Conservation (phyloP, 306 rosid species). For the Calophaca sinica region DNA sequence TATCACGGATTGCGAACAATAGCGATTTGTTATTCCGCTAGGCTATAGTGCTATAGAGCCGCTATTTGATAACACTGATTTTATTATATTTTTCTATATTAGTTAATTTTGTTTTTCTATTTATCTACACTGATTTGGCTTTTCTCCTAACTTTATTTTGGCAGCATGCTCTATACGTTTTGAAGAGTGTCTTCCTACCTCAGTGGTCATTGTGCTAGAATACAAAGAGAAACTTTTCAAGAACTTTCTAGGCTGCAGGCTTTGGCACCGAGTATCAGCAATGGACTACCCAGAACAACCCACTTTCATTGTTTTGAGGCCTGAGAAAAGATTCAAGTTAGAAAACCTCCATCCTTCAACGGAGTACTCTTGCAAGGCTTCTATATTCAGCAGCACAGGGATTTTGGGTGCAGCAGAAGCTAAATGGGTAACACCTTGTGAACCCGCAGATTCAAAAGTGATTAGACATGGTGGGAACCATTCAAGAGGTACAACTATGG, state of each 20-base stretch:
- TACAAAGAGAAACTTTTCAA: slow-evolving; percentile 66
- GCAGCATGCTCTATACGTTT: slow-evolving; percentile 75
- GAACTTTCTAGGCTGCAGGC: slow-evolving; percentile 78
- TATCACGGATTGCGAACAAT: too few species aligned
- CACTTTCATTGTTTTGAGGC: slow-evolving; percentile 77
- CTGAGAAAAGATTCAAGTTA: slow-evolving; percentile 75
- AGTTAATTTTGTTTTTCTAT: slow-evolving; percentile 9
- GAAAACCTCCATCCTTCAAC: slow-evolving; percentile 75
- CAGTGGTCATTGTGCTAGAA: slow-evolving; percentile 70
- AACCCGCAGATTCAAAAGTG: slow-evolving; percentile 8
- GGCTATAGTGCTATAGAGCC: too few species aligned
- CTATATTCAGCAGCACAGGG: slow-evolving; percentile 74
- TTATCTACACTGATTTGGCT: slow-evolving; percentile 35
- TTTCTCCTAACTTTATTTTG: slow-evolving; percentile 37
- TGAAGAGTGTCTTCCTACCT: slow-evolving; percentile 78
- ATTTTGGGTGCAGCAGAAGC: slow-evolving; percentile 81
- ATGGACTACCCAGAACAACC: slow-evolving; percentile 82
- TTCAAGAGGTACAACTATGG: slow-evolving; percentile 32
- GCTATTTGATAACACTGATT: not conserved
- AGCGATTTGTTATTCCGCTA: too few species aligned
- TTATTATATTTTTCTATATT: slow-evolving; percentile 17
- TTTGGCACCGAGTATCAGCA: slow-evolving; percentile 72
- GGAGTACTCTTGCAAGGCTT: slow-evolving; percentile 87
- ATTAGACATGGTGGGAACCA: slow-evolving; percentile 13
- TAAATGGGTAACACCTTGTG: slow-evolving; percentile 73